Conservation (phyloP, 192 early-diverging fungal species). For the Umbelopsis isabellina region DNA sequence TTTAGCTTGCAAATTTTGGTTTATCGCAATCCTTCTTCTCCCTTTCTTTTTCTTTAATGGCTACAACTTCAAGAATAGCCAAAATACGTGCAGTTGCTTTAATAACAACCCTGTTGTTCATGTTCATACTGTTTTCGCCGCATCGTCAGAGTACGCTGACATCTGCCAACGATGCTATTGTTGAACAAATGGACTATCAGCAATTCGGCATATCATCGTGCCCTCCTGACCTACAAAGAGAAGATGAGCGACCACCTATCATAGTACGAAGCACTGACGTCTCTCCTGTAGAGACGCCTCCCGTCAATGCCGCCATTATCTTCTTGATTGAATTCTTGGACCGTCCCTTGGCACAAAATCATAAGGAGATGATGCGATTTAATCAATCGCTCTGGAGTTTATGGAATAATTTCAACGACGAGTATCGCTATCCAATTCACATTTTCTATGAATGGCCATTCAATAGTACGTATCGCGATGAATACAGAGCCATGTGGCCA, state of each 20-base stretch:
- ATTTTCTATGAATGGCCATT: slow-evolving; percentile 12
- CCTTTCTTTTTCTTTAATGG: not conserved
- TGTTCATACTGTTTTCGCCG: not conserved
- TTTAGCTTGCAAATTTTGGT: not conserved
- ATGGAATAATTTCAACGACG: slow-evolving; percentile 12
- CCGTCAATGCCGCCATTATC: slow-evolving; percentile 14
- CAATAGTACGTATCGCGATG: slow-evolving; percentile 1
- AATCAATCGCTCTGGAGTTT: slow-evolving; percentile 8
- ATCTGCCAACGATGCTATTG: not conserved
- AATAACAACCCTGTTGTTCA: not conserved
- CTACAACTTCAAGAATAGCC: not conserved
- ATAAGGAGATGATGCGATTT: slow-evolving; percentile 16
- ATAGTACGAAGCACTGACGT: not conserved
- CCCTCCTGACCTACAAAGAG: not conserved
- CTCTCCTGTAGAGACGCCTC: not conserved
- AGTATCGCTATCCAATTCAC: slow-evolving; percentile 9
- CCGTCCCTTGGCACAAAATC: slow-evolving; percentile 12
- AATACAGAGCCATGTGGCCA: slow-evolving; percentile 19
- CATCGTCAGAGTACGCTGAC: not conserved
- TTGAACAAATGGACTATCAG: not conserved
- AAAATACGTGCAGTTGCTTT: not conserved
- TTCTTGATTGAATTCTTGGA: slow-evolving; percentile 17
- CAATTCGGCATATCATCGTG: not conserved
- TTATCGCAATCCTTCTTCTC: not conserved
- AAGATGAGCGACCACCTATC: not conserved